Evolutionary conservation across 176 grass and related monocot species (phyloP).

Genomic region (Phoenix dactylifera): DNA sequence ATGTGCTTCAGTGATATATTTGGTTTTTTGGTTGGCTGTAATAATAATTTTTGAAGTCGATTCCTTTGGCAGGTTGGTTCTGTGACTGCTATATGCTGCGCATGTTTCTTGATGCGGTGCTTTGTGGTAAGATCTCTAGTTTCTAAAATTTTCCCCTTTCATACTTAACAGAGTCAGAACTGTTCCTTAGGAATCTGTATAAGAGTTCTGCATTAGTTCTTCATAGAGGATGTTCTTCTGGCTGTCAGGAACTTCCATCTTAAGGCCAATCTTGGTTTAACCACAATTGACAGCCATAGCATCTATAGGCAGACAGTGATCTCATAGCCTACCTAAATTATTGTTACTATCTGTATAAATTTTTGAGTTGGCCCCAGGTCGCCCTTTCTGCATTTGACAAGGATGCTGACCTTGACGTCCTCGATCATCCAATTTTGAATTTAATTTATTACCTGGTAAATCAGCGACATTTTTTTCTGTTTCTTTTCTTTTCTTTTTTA

Average conservation of each 20-base stretch:
- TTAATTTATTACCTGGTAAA: conserved; percentile 73
- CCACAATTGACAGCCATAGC: too few relatives aligned
- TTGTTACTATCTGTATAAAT: not conserved
- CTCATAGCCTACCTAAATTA: too few relatives aligned
- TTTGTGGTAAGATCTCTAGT: conserved; percentile 12
- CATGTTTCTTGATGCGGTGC: conserved; percentile 20
- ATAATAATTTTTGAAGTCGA: not conserved
- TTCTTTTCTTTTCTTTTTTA: too few relatives aligned
- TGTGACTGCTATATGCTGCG: conserved; percentile 22
- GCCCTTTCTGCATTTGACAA: conserved; percentile 46
- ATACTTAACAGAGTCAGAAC: too few relatives aligned
- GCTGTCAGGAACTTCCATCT: too few relatives aligned
- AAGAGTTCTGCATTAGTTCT: too few relatives aligned
- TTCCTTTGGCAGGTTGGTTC: conserved; percentile 9
- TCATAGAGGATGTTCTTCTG: too few relatives aligned
- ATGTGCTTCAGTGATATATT: too few relatives aligned
- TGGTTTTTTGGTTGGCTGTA: too few relatives aligned
- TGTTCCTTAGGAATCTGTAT: too few relatives aligned
- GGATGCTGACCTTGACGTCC: conserved; percentile 63
- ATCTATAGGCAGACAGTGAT: too few relatives aligned
- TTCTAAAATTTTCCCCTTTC: not conserved
- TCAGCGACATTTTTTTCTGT: not conserved
- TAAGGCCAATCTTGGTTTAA: too few relatives aligned
- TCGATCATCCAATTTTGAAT: conserved; percentile 69
- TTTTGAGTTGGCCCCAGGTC: conserved; percentile 10